These are phyloP conservation scores for Ceratobasidium papillatum DNA, from an alignment of 1,284 basidiomycete genomes.

Conservation along the genomic window DNA sequence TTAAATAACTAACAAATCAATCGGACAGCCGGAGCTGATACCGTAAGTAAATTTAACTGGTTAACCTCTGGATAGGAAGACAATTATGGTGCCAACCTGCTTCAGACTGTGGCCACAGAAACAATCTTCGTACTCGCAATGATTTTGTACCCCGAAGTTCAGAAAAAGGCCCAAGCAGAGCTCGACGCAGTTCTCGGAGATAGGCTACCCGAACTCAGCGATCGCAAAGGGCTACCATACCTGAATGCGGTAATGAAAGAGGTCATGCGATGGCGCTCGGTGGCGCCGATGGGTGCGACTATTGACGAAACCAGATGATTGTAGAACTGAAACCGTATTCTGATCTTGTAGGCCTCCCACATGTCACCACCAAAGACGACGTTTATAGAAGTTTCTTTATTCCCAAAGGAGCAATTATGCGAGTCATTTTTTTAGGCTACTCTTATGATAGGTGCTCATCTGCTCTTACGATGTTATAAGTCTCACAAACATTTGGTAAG, in stretches of 20 bases:
- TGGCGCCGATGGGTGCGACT: slow-evolving; percentile 23
- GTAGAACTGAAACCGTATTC: not conserved
- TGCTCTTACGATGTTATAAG: not conserved
- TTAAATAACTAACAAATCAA: not conserved
- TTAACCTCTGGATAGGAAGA: not conserved
- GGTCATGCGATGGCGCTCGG: slow-evolving; percentile 32
- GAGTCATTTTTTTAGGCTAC: slow-evolving; percentile 14
- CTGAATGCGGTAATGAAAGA: slow-evolving; percentile 36
- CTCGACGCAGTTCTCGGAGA: slow-evolving; percentile 26
- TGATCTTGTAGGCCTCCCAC: not conserved
- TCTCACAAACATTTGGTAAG: not conserved
- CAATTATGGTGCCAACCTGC: not conserved
- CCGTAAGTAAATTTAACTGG: not conserved
- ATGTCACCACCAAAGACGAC: slow-evolving; percentile 35
- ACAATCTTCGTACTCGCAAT: slow-evolving; percentile 27
- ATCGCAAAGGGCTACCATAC: slow-evolving; percentile 36
- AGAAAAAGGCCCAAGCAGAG: slow-evolving; percentile 19
- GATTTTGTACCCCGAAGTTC: slow-evolving; percentile 41
- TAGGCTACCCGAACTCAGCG: slow-evolving; percentile 12
- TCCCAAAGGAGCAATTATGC: slow-evolving; percentile 43
- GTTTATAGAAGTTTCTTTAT: slow-evolving; percentile 43
- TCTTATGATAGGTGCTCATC: not conserved
- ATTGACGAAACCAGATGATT: not conserved
- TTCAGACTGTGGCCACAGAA: slow-evolving; percentile 1
- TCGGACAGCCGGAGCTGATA: slow-evolving; percentile 15